Evolutionary conservation across 768 basidiomycete genomes (phyloP), one percentile per base, ranked within the genome.

Genomic region (Piloderma croceum): DNA sequence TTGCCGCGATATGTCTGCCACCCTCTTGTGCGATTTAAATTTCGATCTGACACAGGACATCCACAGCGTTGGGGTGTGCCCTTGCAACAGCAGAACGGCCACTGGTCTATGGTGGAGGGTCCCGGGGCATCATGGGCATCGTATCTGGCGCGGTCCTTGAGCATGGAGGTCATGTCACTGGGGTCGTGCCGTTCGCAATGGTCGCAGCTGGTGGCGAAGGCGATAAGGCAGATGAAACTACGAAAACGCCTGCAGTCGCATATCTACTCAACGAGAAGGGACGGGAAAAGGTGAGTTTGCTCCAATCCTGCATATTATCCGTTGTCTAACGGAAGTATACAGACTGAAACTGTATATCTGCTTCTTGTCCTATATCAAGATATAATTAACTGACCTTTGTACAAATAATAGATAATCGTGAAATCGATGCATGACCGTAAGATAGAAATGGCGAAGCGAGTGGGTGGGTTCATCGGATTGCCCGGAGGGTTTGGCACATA

Each of bases 401-500:
- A 57, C 39, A 20, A 11, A 10, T 21, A 32, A 31, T n/a, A 84
- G 78, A 68, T 90, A 39, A 58, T 90, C 6, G 87, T 90, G 2
- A 66, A 77, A 44, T 83, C 83, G 0, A 91, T 90, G 86, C 87
- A 89, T 47, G 81, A 92, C 51, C 79, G 93, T 11, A 97, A 97
- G 56, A 71, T 85, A 7, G 80, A 86, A 57, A 96, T 98, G 92
- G 91, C 93, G 0, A 76, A 75, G 47, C 69, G 84, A 7, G 77
- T 77, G 0, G 71, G 74, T 13, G 92, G 81, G 0, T 99, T 99
- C 52, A 66, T 97, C 34, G 89, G 81, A 9, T 67, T 99, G 15
- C 93, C 94, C 2, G 94, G 94, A 15, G 94, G 94, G 0, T 96
- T 80, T 55, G 94, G 94, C 7, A 97, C 93, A 0, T 89, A 90